Conservation (phyloP, 805 yeast species). For the Candida lessepsii region DNA sequence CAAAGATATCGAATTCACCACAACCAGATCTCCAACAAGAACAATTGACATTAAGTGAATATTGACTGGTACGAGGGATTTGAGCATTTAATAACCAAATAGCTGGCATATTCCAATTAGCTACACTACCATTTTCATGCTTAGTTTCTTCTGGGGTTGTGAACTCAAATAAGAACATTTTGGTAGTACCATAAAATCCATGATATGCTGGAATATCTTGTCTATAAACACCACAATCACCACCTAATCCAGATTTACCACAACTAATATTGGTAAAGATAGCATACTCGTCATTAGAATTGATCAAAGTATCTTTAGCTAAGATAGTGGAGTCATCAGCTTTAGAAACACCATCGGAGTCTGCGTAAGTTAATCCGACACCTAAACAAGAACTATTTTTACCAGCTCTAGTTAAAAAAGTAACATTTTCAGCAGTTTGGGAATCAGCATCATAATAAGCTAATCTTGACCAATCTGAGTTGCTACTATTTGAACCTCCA, state of each 20-base stretch:
- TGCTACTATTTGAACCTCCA: constrained; percentile 30
- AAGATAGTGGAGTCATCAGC: constrained; percentile 51
- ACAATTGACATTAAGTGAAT: constrained; percentile 76
- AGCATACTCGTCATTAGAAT: constrained; percentile 58
- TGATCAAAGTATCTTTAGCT: constrained; percentile 45
- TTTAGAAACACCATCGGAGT: constrained; percentile 48
- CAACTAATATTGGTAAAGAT: constrained; percentile 62
- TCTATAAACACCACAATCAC: constrained; percentile 76
- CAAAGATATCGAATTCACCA: constrained; percentile 95
- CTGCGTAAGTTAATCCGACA: constrained; percentile 63
- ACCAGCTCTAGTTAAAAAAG: constrained; percentile 68
- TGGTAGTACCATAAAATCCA: constrained; percentile 64
- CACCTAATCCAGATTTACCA: constrained; percentile 49
- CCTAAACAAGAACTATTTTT: constrained; percentile 62
- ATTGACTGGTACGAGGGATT: constrained; percentile 94
- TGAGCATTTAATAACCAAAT: constrained; percentile 93
- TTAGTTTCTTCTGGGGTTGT: constrained; percentile 57
- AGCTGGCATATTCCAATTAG: constrained; percentile 84
- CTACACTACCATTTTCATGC: constrained; percentile 17
- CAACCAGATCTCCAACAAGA: constrained; percentile 95
- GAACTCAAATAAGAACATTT: constrained; percentile 73
- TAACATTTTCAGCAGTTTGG: constrained; percentile 57
- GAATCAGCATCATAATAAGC: constrained; percentile 56
- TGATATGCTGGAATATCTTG: constrained; percentile 72
- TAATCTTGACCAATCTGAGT: constrained; percentile 54